phyloP scores from a whole-genome alignment of 2,329 filamentous ascomycete genomes.

The Stagonosporopsis chrysanthemi region DNA sequence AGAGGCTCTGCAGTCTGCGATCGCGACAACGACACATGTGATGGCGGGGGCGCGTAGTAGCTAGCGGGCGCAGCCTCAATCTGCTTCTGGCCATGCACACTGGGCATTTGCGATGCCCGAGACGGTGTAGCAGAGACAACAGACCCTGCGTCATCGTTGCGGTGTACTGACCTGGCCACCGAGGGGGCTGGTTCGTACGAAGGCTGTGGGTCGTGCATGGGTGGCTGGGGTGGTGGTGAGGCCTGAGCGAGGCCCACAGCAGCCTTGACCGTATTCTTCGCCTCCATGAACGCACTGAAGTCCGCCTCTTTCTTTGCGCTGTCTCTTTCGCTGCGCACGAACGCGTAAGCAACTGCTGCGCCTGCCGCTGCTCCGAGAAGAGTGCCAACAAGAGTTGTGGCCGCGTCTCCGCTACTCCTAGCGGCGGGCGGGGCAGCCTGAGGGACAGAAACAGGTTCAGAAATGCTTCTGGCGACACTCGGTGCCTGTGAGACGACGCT shows the following conservation, averaged over 20 bases:
- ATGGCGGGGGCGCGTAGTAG: slow-evolving; percentile 46
- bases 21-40: slow-evolving; percentile 38
- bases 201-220: slow-evolving; percentile 44
- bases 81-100: slow-evolving; percentile 40
- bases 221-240: slow-evolving; percentile 35
- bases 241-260: slow-evolving; percentile 39
- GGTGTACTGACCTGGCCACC: slow-evolving; percentile 38
- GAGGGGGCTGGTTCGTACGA: slow-evolving; percentile 38
- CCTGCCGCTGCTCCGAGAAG: slow-evolving; percentile 81
- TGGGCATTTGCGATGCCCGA: slow-evolving; percentile 27
- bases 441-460: slow-evolving; percentile 41
- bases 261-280: slow-evolving; percentile 43
- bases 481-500: slow-evolving; percentile 28
- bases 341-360: slow-evolving; percentile 77
- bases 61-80: slow-evolving; percentile 51
- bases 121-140: slow-evolving; percentile 38
- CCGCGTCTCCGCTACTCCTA: slow-evolving; percentile 56
- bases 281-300: slow-evolving; percentile 46
- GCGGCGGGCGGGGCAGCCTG: slow-evolving; percentile 35
- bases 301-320: slow-evolving; percentile 55
- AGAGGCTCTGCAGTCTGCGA: slow-evolving; percentile 33
- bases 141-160: slow-evolving; percentile 50
- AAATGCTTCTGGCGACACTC: slow-evolving; percentile 41
- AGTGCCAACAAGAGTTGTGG: slow-evolving; percentile 74
- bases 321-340: slow-evolving; percentile 67